Evolutionary conservation across 1,284 basidiomycete genomes (phyloP).

Genomic region (Polyporus tsugae): DNA sequence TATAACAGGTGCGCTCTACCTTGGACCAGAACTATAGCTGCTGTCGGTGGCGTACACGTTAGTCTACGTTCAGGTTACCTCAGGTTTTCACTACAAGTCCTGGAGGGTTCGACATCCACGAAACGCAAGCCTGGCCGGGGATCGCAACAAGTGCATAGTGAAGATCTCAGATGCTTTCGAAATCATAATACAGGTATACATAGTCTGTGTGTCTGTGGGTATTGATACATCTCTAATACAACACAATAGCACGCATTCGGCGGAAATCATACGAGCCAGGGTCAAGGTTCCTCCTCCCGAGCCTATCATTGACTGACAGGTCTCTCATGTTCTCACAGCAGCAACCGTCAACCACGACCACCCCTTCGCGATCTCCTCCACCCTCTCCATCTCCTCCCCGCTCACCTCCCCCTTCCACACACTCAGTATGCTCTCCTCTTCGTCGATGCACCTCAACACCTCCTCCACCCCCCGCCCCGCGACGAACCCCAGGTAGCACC

Average conservation of each 20-base stretch:
- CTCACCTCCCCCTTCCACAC: conserved; percentile 44
- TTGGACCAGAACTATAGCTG: neutral
- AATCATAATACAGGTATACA: neutral
- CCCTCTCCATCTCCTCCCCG: conserved; percentile 38
- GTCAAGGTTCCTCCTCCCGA: too few species aligned
- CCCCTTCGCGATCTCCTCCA: conserved; percentile 38
- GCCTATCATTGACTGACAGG: neutral
- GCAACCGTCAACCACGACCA: conserved; percentile 37
- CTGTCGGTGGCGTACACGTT: too few species aligned
- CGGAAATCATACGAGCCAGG: neutral
- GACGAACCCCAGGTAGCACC: conserved; percentile 40
- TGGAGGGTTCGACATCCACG: too few species aligned
- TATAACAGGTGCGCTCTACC: neutral
- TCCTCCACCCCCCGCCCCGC: conserved; percentile 33
- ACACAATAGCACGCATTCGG: neutral
- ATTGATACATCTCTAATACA: neutral
- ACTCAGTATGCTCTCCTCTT: conserved; percentile 38
- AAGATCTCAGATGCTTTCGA: neutral
- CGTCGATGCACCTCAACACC: conserved; percentile 38
- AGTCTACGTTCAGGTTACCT: too few species aligned
- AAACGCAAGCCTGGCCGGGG: too few species aligned
- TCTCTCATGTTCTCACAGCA: neutral
- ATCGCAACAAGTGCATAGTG: neutral
- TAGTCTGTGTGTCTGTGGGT: neutral
- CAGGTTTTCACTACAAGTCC: too few species aligned